phyloP scores from a whole-genome alignment of 768 basidiomycete genomes.

The Chalciporus sphaerocephalus region DNA sequence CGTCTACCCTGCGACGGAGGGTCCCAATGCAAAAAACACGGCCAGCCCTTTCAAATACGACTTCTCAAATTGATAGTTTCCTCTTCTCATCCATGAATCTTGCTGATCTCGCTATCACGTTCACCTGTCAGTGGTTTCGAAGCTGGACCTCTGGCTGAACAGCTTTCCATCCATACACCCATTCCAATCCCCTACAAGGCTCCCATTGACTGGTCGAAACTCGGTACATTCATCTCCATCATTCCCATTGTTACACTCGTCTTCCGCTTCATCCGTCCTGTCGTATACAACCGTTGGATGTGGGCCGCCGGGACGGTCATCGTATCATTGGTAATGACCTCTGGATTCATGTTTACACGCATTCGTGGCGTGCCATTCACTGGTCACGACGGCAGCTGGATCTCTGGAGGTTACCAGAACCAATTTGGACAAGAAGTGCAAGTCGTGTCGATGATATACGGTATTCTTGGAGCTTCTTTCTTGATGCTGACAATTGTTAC shows the following conservation, averaged over 20 bases:
- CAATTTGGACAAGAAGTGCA: conserved; percentile 93
- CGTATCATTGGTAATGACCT: conserved; percentile 77
- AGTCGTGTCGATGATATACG: conserved; percentile 82
- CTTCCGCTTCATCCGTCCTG: conserved; percentile 58
- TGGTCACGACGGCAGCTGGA: conserved; percentile 66
- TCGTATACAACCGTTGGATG: conserved; percentile 68
- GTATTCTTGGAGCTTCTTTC: conserved; percentile 72
- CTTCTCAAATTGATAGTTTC: conserved; percentile 57
- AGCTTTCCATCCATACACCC: conserved; percentile 71
- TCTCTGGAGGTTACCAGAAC: conserved; percentile 83
- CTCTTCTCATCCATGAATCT: neutral
- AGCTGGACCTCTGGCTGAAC: conserved; percentile 68
- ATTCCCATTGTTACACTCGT: conserved; percentile 45
- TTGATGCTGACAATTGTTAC: conserved; percentile 76
- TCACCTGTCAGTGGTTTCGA: conserved; percentile 75
- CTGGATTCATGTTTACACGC: conserved; percentile 94
- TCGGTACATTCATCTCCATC: conserved; percentile 44
- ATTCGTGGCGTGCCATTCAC: conserved; percentile 78
- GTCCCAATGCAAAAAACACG: conserved; percentile 53
- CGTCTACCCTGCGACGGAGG: conserved; percentile 69
- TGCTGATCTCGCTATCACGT: conserved; percentile 4
- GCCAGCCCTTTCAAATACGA: conserved; percentile 68
- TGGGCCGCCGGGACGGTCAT: conserved; percentile 67
- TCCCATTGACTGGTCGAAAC: conserved; percentile 69
- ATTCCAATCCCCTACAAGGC: conserved; percentile 75